Base-by-base conservation (phyloP, 441 rosid species). In the Adansonia grandidieri region DNA sequence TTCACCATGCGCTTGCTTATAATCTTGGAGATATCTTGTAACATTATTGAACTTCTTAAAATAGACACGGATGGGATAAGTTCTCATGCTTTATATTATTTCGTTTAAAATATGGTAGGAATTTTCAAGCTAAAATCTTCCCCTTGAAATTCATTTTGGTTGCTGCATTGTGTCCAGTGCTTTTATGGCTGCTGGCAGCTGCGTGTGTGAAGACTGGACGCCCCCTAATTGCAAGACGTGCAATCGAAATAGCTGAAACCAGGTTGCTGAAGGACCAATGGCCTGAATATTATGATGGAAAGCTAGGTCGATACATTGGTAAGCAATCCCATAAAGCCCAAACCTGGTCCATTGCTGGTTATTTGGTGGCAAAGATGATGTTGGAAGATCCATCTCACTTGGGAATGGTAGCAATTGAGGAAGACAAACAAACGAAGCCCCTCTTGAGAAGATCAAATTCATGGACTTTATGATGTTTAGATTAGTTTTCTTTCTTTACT, bases 271-370 rank as follows among this genome's bases (percentile, higher is more conserved):
- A 91, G 77, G 98, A 93, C 84, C 77, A 74, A 60, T 96, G 97
- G 98, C 98, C 98, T 0, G 98, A 95, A 76, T 92, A 96, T 80
- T 93, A 96, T n/a, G 99, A 96, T 0, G 99, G 99, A 14, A 96
- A 89, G 89, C 81, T 83, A 0, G 99, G 97, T 19, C 86, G 93
- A 81, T 93, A 78, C 74, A 75, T 93, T 0, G 98, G 98, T 71
- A 95, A 95, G 83, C 98, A 95, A 75, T 86, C 98, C 0, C 91
- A 95, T 1, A 96, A 87, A 78, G 73, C 56, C 81, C 98, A 92
- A 66, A 96, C 98, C 2, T 93, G 99, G 99, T 93, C 98, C 17
- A 78, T 90, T 40, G 98, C 97, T 0, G 97, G 99, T 32, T 91
- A 92, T 85, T 80, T 93, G 87, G 98, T 96, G 72, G 93, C 98